These are phyloP conservation scores for Puya raimondii DNA, from an alignment of 176 grass and related monocot species.

Conservation along the genomic window DNA sequence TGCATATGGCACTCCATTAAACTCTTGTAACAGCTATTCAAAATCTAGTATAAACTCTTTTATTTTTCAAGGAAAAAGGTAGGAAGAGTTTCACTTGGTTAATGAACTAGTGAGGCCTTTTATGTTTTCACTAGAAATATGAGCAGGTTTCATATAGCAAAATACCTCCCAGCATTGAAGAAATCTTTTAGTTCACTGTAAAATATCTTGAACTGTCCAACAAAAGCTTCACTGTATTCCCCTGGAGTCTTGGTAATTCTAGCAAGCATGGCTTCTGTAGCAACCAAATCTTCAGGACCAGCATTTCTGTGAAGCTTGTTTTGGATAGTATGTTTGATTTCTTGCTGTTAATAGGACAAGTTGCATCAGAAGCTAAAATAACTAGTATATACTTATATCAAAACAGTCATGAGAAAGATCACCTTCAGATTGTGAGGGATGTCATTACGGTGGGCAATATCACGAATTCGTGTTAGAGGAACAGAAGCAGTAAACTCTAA, in stretches of 20 bases:
- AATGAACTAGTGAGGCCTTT: not conserved
- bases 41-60: not conserved
- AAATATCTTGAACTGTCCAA: constrained; percentile 93
- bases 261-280: constrained; percentile 92
- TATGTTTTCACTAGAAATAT: not conserved
- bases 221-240: constrained; percentile 65
- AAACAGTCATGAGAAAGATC: constrained; percentile 10
- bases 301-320: constrained; percentile 98
- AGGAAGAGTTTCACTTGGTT: not conserved
- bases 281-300: constrained; percentile 97
- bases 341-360: constrained; percentile 63
- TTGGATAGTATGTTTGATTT: constrained; percentile 99
- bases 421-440: constrained; percentile 98
- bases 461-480: constrained; percentile 94
- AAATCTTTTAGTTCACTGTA: constrained; percentile 87
- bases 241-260: constrained; percentile 70
- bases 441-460: constrained; percentile 91
- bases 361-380: constrained; percentile 20
- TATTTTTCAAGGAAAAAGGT: not conserved
- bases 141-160: constrained; percentile 4
- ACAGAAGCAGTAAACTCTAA: constrained; percentile 97
- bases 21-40: not conserved
- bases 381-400: not conserved
- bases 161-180: constrained; percentile 95
- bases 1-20: not conserved